Evolutionary conservation across 2,329 filamentous ascomycete genomes (phyloP).

Genomic region (Chrysosporium keratinophilum): DNA sequence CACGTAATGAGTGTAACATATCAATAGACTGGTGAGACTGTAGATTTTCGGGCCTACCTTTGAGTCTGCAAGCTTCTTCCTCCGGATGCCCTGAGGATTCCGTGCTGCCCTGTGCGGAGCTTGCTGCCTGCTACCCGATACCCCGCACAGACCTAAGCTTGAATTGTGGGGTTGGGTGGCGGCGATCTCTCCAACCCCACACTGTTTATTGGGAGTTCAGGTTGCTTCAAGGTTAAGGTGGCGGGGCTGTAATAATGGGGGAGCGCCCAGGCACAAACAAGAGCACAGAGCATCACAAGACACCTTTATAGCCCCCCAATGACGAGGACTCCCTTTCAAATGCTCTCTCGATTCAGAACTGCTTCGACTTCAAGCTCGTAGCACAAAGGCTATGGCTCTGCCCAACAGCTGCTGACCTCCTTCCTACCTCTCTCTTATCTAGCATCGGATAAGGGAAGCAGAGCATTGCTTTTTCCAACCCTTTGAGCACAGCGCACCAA

Average conservation of each 20-base stretch:
- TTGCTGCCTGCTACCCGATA: too few species aligned
- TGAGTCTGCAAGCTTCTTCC: too few species aligned
- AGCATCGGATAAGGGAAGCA: background rate
- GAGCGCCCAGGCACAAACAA: background rate
- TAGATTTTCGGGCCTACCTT: too few species aligned
- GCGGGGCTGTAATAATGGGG: background rate
- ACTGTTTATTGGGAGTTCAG: background rate
- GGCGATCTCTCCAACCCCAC: constrained; percentile 29
- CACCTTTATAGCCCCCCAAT: too few species aligned
- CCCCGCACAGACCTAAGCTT: constrained; percentile 1
- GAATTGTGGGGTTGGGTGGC: constrained; percentile 23
- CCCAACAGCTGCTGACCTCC: too few species aligned
- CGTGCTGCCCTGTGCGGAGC: too few species aligned
- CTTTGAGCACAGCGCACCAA: background rate
- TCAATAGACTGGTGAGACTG: too few species aligned
- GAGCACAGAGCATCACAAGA: background rate
- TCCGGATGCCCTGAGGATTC: too few species aligned
- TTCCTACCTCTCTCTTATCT: too few species aligned
- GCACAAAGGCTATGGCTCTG: too few species aligned
- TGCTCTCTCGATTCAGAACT: background rate
- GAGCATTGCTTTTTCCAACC: background rate
- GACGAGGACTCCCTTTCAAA: too few species aligned
- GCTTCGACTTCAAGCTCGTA: background rate
- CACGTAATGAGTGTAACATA: too few species aligned
- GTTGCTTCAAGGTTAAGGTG: background rate